Base-by-base conservation (phyloP, 2,329 filamentous ascomycete species). In the Sporothrix sp. region DNA sequence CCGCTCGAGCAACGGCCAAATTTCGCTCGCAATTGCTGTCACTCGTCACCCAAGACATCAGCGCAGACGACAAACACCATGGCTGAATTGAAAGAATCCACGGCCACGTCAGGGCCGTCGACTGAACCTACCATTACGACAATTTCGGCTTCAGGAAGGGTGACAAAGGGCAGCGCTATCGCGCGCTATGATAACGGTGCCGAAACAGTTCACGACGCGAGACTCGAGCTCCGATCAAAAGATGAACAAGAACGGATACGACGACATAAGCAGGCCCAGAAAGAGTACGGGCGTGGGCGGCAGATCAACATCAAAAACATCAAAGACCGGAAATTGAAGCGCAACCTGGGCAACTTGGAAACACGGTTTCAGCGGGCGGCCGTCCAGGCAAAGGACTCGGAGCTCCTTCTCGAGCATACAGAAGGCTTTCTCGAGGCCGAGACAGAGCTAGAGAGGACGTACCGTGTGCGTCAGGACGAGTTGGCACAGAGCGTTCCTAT, bases 371-470 rank as follows among this genome's bases (percentile, higher is more conserved):
- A 89, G 61, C 78, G 84, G 59, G 91, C 91, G 1, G 73, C 85
- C 1, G 67, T 94, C 32, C 84, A 86, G 65, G 89, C 93, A 14
- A 95, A 95, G 68, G 91, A 96, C 73, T 88, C 91, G 20, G 93
- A 98, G 68, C 93, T 98, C 52, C 71, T 98, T 59, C 78, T 95
- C 50, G 91, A 97, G 67, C 87, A 95, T 65, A 79, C 83, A 7
- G 72, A 78, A 10, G 93, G 93, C 7, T 94, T 95, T 60, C 72
- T 98, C 51, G 87, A 97, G 66, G 76, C 91, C 1, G 93, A 98
- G 65, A 78, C 77, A 23, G 90, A 90, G 64, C 74, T 98, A 54
- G 93, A 98, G 66, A 75, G 82, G 63, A 98, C 93, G 18, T 97
- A 94, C 71, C 90, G 87, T 67, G 85, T 96, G 44, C 82, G 86